Evolutionary conservation across 805 yeast genomes (phyloP), one percentile per base, ranked within the genome.

Genomic region (Monosporozyma solicola): DNA sequence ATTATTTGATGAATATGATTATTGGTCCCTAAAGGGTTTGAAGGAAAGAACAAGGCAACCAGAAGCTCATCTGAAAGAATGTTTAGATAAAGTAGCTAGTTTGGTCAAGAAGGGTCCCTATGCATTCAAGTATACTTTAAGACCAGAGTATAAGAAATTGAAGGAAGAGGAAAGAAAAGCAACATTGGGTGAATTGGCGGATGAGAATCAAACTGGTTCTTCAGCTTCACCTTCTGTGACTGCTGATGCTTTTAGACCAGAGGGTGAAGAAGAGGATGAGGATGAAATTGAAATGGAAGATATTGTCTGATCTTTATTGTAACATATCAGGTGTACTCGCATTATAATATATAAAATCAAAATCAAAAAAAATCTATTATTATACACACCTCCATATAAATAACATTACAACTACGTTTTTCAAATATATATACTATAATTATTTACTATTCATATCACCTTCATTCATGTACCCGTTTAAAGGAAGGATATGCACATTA

Each of bases 31-130:
- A 77, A 90, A 90, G 70, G 97, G 97, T 41, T 75, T 94, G 56
- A 85, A 89, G 64, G 99, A 94, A 67, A 80, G 96, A 60, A 90
- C 97, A 2, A 84, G 85, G 62, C 99, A 94, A 74, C 99, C 99
- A 1, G 99, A 94, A 67, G 84, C 84, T 22, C 95, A 87, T 67
- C 74, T 94, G 57, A 89, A 91, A 65, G 97, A 91, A 66, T 87
- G 94, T 54, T 74, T 94, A 49, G 99, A 92, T 56, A 81, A 85
- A 48, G 88, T 94, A 63, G 98, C 98, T 1, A 78, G 80, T 33
- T 77, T 94, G 64, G 91, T 87, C 61, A 90, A 92, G 67, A 89
- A 89, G 66, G 99, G 99, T 15, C 97, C 99, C 1, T 92, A 92
- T 67, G 95, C 97, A 1, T 78, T 90, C 66, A 91, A 87, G 71